Base-by-base conservation (phyloP, 2,329 filamentous ascomycete genomes). In the Monilinia fructicola region DNA sequence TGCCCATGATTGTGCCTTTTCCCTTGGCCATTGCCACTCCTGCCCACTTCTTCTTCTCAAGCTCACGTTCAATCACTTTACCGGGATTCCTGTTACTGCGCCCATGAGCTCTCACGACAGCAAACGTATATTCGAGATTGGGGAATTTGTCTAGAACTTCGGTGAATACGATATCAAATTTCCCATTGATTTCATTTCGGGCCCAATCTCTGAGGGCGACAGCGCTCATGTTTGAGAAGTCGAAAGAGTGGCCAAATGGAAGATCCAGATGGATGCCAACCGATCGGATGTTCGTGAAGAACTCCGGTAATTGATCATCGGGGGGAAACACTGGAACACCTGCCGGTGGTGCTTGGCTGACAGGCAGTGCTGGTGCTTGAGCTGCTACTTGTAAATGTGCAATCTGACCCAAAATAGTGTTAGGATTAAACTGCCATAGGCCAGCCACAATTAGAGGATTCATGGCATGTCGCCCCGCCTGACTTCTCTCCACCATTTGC, bases 201-300 rank as follows among this genome's bases (percentile, higher is more conserved):
- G 58, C 14, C 58, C 58, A 61, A 5, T 0, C 3, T 61, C 11
- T 21, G 16, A 61, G 44, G 4, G 4, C 5, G 9, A 1, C 0
- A 1, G 44, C 12, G 2, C 1, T 26, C 58, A 61, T 26, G 0
- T 18, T 4, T 14, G 46, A 35, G 38, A 61, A 61, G 7, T 12
- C 1, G 4, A 40, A 18, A 11, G 0, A 1, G 10, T 0, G 0
- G 4, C n/a, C 2, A 44, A 26, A 26, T 2, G 2, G 0, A 14
- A 61, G 14, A 4, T 50, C 11, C n/a, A 61, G 44, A n/a, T 50
- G 26, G n/a, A 61, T 61, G n/a, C 58, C 58, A 7, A 40, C 58
- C 4, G 58, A 50, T 61, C 58, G 12, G n/a, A 61, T 50, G 5
- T 61, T 50, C 44, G n/a, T 35, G 44, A 61, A 61, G 58, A 61